A percentile compares a stretch with the other conserved stretches of the same genome.
Conservation (phyloP, 768 basidiomycete species). For the Thelephora aurantiotincta region DNA sequence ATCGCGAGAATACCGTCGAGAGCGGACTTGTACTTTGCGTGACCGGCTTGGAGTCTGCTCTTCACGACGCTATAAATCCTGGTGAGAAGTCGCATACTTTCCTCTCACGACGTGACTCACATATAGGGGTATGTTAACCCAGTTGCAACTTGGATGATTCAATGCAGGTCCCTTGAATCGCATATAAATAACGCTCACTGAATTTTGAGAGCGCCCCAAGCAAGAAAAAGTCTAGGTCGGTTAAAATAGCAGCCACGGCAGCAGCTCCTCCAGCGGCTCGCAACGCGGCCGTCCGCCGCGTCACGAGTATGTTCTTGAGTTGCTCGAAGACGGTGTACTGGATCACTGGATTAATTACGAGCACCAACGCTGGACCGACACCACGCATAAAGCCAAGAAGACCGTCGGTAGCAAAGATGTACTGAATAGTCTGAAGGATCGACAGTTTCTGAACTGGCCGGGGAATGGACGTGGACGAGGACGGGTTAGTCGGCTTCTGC, state of each 20-base stretch:
- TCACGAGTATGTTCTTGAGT: slow-evolving; percentile 72
- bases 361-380: slow-evolving; percentile 81
- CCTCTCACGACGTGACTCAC: slow-evolving; percentile 29
- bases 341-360: slow-evolving; percentile 91
- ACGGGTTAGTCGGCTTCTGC: slow-evolving; percentile 12
- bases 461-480: slow-evolving; percentile 18
- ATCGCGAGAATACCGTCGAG: slow-evolving; percentile 69
- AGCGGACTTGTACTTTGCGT: slow-evolving; percentile 62
- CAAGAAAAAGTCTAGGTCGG: slow-evolving; percentile 85
- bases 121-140: slow-evolving; percentile 62
- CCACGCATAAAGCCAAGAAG: slow-evolving; percentile 83
- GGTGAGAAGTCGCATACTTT: neutral
- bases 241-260: slow-evolving; percentile 30
- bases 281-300: slow-evolving; percentile 40
- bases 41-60: slow-evolving; percentile 66
- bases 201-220: slow-evolving; percentile 93
- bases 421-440: slow-evolving; percentile 49
- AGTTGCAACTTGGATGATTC: slow-evolving; percentile 22
- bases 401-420: slow-evolving; percentile 64
- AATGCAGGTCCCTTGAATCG: neutral
- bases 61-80: slow-evolving; percentile 42
- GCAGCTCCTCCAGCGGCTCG: slow-evolving; percentile 29
- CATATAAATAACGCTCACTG: slow-evolving; percentile 24
- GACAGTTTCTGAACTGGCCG: slow-evolving; percentile 35
- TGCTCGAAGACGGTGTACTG: slow-evolving; percentile 95